A percentile compares a stretch with the other conserved stretches of the same genome.
Evolutionary conservation across 2,329 filamentous ascomycete genomes (phyloP).

Genomic region (Talaromyces sp.): DNA sequence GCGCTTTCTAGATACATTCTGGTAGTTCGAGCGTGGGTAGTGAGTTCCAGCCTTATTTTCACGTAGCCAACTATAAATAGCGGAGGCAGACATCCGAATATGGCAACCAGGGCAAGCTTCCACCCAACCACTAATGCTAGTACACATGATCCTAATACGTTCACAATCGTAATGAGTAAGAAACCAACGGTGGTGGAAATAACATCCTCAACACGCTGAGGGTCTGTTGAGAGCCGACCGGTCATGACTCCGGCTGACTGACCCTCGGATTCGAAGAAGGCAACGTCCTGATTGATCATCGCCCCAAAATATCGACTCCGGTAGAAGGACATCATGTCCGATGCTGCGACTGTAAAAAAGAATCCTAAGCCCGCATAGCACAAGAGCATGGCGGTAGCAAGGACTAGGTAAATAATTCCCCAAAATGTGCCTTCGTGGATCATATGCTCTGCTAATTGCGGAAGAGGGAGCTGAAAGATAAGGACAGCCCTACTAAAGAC

Average conservation of each 20-base stretch:
- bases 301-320: slow-evolving; percentile 64
- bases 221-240: slow-evolving; percentile 49
- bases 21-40: slow-evolving; percentile 46
- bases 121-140: slow-evolving; percentile 74
- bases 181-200: neutral
- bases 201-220: neutral
- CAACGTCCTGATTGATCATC: slow-evolving; percentile 88
- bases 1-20: slow-evolving; percentile 48
- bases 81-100: slow-evolving; percentile 50
- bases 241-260: slow-evolving; percentile 89
- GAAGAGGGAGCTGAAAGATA: neutral
- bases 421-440: neutral
- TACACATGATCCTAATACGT: slow-evolving; percentile 68
- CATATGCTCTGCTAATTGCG: neutral
- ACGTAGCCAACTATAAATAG: slow-evolving; percentile 29
- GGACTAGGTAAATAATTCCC: neutral
- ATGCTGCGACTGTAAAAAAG: neutral
- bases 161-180: slow-evolving; percentile 56
- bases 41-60: slow-evolving; percentile 50
- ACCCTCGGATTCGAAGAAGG: slow-evolving; percentile 84
- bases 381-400: neutral
- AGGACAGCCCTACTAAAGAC: neutral
- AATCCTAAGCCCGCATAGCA: neutral
- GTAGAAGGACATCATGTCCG: neutral
- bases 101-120: slow-evolving; percentile 85